Evolutionary conservation across 2,329 filamentous ascomycete species (phyloP).

Genomic region (Diplodia sapinea): DNA sequence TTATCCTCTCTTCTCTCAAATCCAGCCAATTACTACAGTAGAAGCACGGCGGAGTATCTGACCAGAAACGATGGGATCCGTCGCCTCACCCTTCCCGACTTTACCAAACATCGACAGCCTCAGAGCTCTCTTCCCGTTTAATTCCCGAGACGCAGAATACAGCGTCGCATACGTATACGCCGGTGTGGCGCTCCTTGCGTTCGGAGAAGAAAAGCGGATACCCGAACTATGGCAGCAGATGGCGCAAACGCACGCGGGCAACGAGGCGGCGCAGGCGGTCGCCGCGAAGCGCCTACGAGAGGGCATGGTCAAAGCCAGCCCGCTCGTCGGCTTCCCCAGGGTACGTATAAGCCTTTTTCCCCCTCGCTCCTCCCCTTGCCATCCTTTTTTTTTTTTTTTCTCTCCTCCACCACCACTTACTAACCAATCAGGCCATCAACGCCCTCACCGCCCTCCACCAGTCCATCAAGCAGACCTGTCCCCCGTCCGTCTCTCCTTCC

Average conservation of each 20-base stretch:
- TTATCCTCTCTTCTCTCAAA: neutral
- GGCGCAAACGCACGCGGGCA: neutral
- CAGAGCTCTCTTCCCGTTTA: neutral
- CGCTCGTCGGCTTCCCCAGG: constrained; percentile 29
- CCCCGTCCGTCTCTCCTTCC: neutral
- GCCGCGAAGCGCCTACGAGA: constrained; percentile 22
- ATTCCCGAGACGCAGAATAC: constrained; percentile 6
- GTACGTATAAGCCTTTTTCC: neutral
- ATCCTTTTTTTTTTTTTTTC: too few species aligned
- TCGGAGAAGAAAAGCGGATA: constrained; percentile 20
- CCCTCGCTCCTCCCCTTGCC: too few species aligned
- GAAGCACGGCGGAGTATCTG: neutral
- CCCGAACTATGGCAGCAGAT: constrained; percentile 26
- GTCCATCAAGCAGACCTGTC: neutral
- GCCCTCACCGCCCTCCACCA: constrained; percentile 24
- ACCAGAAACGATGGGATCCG: neutral
- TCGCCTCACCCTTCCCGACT: neutral
- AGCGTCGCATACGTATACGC: constrained; percentile 20
- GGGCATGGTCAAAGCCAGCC: constrained; percentile 17
- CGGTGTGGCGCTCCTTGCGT: constrained; percentile 19
- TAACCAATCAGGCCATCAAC: constrained; percentile 23
- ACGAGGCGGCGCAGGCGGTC: constrained; percentile 8
- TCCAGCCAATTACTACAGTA: too few species aligned
- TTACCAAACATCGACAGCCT: constrained; percentile 7
- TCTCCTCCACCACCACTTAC: neutral